Evolutionary conservation across 2,329 filamentous ascomycete genomes (phyloP), one percentile per base, ranked within the genome.

Genomic region (Ophidiomyces ophidiicola): DNA sequence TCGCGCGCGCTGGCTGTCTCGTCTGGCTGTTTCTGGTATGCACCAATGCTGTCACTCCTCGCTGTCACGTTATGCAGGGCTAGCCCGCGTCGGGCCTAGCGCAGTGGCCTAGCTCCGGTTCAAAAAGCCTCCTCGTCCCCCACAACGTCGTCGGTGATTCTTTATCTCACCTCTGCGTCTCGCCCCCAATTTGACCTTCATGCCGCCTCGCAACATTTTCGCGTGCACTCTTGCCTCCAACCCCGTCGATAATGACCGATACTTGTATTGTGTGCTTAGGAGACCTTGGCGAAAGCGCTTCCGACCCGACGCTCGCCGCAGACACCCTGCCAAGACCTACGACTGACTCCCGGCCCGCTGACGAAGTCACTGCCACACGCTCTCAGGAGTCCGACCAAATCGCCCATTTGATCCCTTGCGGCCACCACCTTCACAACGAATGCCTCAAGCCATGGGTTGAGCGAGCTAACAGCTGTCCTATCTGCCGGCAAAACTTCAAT

Each of bases 401-500:
- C 51, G 76, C 75, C 43, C 74, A 77, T 53, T 55, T 80, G 19
- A 57, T 78, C 44, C 80, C 85, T 32, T 98, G 90, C 62, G 82
- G 84, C 43, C 92, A 98, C 68, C 74, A 87, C 51, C 70, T 98
- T 51, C 90, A 98, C 65, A 80, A 98, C 65, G 78, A 81, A 37
- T 98, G 90, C 61, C 72, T 98, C 50, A 81, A 82, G 52, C 84
- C 86, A 50, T 98, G 90, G 90, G 85, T 88, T 32, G 84, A 92
- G 63, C 82, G 92, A 60, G 88, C 90, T 47, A 98, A 96, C 63
- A 94, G 87, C 58, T 98, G 90, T 61, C 90, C 90, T 32, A 94
- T 98, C 60, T 98, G 90, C 64, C 82, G 90, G 50, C 82, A 84
- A 53, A 77, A 74, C 47, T 96, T 98, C 67, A 88, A 96, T 62